Percentiles rank a stretch among this genome's conserved stretches.
phyloP scores from a whole-genome alignment of 176 grass and related monocot genomes.

The Avena atlantica region DNA sequence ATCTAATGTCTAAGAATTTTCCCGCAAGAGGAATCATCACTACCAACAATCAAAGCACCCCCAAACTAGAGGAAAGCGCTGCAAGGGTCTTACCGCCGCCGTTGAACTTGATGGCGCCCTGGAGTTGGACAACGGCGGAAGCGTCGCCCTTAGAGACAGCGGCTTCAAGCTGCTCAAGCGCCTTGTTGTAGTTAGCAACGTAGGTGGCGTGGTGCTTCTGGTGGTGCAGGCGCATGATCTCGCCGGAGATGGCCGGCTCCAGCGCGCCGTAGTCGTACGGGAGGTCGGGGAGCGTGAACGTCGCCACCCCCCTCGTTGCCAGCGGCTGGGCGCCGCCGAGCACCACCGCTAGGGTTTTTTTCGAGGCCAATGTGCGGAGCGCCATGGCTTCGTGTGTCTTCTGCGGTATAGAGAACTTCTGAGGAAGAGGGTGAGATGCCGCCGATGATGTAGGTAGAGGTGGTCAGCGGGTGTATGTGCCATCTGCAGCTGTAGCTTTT shows the following conservation, averaged over 20 bases:
- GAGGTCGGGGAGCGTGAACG: slow-evolving; percentile 77
- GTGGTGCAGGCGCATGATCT: slow-evolving; percentile 97
- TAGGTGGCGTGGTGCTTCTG: slow-evolving; percentile 99
- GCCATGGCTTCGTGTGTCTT: slow-evolving; percentile 58
- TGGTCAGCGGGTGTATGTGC: neutral
- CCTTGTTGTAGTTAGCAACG: slow-evolving; percentile 98
- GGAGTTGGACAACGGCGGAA: slow-evolving; percentile 65
- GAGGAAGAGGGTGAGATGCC: neutral
- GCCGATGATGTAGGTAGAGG: neutral
- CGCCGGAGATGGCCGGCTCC: slow-evolving; percentile 85
- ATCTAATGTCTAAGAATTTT: neutral
- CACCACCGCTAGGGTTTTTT: slow-evolving; percentile 52
- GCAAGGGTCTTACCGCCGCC: slow-evolving; percentile 65
- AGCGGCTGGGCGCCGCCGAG: slow-evolving; percentile 31
- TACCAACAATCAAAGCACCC: neutral
- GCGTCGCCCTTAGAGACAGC: slow-evolving; percentile 78
- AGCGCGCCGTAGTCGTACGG: slow-evolving; percentile 92
- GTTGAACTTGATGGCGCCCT: slow-evolving; percentile 99
- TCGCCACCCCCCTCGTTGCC: slow-evolving; percentile 48
- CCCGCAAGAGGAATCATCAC: neutral
- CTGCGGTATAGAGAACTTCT: neutral
- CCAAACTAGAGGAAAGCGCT: neutral
- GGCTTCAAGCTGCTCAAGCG: slow-evolving; percentile 89
- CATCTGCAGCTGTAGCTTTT: neutral
- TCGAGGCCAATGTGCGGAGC: slow-evolving; percentile 60